Evolutionary conservation across 2,329 filamentous ascomycete species (phyloP), one percentile per base, ranked within the genome.

Genomic region (Aspergillus luchuensis): DNA sequence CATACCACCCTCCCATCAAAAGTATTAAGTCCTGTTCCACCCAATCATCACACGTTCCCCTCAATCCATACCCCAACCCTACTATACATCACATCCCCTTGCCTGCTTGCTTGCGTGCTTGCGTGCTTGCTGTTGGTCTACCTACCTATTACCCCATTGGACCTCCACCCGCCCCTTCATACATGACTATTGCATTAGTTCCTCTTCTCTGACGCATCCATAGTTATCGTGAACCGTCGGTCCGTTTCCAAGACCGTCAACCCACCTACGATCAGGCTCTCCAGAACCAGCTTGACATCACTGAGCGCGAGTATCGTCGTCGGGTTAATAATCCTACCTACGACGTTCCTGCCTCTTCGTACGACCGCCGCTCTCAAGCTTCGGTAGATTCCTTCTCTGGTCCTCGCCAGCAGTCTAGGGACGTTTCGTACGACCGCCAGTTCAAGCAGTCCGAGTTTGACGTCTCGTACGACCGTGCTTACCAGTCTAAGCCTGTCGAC

Each of bases 251-350:
- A 73, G 78, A 79, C 64, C 72, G 71, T 68, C 72, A 72, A 56
- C 71, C 72, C 62, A 72, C 72, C 65, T 72, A 74, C 71, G 76
- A 79, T 67, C 77, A 77, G 60, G 69, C 75, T 65, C 74, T 78
- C 64, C 75, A 81, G 65, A 75, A 74, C 62, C 81, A 84, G 69
- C 76, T 84, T 69, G 82, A 84, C 72, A 69, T 81, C 66, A 80
- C 82, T 72, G 80, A 82, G 67, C 80, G 86, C 85, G 81, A 89
- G 85, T 82, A 90, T 85, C 81, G 86, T 85, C 77, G 87, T 85
- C 82, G 81, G 68, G 81, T 80, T 66, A 77, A 82, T 66, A 77
- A 82, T 66, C 84, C 83, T 64, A 81, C 80, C 67, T 82, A 82
- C 76, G 80, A 81, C 71, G 73, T 78, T 65, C 74, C 80, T 70